Percentiles rank a stretch among this genome's conserved stretches.
phyloP scores from a whole-genome alignment of 2,329 filamentous ascomycete genomes.

The Chaetomium olivaceum region DNA sequence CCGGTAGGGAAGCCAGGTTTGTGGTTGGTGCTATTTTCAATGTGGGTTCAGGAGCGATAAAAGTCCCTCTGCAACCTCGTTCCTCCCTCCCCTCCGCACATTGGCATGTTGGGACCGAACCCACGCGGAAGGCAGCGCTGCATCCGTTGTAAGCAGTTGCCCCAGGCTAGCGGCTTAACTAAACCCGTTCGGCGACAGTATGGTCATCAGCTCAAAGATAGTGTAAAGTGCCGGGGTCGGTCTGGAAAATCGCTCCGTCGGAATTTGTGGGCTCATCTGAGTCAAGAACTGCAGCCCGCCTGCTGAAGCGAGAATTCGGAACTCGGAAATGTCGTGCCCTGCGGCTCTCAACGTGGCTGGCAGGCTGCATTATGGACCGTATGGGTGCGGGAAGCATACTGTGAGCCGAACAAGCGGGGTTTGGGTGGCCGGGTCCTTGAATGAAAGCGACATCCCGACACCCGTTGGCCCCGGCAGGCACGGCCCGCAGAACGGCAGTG shows the following conservation, averaged over 20 bases:
- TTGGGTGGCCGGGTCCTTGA: too few species aligned
- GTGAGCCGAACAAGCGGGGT: not conserved
- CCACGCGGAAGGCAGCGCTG: not conserved
- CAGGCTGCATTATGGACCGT: not conserved
- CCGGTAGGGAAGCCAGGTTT: not conserved
- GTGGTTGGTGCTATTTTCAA: not conserved
- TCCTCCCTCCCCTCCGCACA: not conserved
- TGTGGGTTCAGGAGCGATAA: not conserved
- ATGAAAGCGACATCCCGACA: too few species aligned
- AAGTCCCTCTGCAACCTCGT: not conserved
- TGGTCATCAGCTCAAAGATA: not conserved
- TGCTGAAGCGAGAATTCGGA: not conserved
- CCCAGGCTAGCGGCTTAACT: not conserved
- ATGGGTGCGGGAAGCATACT: not conserved
- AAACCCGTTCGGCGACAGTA: not conserved
- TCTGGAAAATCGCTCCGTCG: not conserved
- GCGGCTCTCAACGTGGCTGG: not conserved
- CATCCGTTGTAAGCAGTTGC: not conserved
- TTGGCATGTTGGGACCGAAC: too few species aligned
- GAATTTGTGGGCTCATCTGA: not conserved
- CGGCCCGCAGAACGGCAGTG: not conserved
- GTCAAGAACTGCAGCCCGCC: not conserved
- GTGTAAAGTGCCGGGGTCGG: not conserved
- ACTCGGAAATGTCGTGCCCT: not conserved
- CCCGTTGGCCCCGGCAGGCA: not conserved